Base-by-base conservation (phyloP, 768 basidiomycete species). In the Termitomyces sp. region DNA sequence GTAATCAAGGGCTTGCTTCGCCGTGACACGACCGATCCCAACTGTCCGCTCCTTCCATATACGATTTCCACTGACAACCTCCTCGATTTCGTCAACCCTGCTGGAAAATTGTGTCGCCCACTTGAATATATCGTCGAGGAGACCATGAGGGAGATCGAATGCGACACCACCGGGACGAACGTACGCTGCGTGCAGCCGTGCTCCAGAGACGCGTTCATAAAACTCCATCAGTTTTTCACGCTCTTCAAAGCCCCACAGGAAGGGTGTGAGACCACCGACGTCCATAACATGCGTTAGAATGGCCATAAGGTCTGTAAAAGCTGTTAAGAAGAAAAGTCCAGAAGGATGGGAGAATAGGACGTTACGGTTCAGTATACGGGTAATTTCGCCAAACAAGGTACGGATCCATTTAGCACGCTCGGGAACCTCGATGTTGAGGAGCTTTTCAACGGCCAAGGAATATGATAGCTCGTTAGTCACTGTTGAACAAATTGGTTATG, bases 191-290 rank as follows among this genome's bases (percentile, higher is more conserved):
- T 99, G 96, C 67, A 99, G 82, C 57, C 96, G 95, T 5, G 96
- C 96, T 63, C 96, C 96, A 9, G 95, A 98, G 42, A 98, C 96
- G 58, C 96, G 94, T 76, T 99, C 96, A 73, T 99, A 99, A 76
- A 98, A 99, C 71, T 99, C 96, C 96, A 98, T 98, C 63, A 98
- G 86, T 80, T 99, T 99, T 78, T 98, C 96, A 57, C 96, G 93
- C 74, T 99, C 96, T 75, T 98, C 96, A 81, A 98, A 98, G 66
- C 96, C 96, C 95, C 96, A 99, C 33, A 99, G 80, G 87, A 98
- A 99, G 39, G 96, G 96, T 2, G 96, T 99, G 11, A 99, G 84
- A 59, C 93, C 96, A 71, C 96, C 96, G 62, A 99, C 96, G 68
- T 99, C 94, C 91, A 94, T 95, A 54, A 91, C 88, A 73, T 95